phyloP scores from a whole-genome alignment of 495 filamentous ascomycete genomes.

The Aspergillus ellipticus region DNA sequence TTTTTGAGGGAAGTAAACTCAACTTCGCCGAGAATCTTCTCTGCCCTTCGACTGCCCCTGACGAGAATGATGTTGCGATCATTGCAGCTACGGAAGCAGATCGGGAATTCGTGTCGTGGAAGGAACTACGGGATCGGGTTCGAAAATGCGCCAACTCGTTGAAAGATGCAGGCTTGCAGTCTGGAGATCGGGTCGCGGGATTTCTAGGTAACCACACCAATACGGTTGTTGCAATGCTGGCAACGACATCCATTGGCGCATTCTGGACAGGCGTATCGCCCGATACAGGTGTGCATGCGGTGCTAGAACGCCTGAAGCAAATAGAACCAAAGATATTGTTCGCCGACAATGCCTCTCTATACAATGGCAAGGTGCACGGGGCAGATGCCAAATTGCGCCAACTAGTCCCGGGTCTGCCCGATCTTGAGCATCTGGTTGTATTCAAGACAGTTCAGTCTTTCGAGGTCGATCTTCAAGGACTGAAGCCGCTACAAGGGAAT shows the following conservation, averaged over 20 bases:
- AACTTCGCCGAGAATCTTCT: slow-evolving; percentile 95
- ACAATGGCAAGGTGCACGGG: slow-evolving; percentile 81
- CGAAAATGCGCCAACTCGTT: slow-evolving; percentile 67
- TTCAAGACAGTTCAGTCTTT: slow-evolving; percentile 57
- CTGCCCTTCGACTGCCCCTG: slow-evolving; percentile 60
- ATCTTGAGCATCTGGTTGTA: slow-evolving; percentile 63
- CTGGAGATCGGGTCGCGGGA: slow-evolving; percentile 73
- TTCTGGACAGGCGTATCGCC: slow-evolving; percentile 88
- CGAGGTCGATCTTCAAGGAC: slow-evolving; percentile 45
- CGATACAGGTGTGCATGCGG: slow-evolving; percentile 74
- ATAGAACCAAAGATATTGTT: slow-evolving; percentile 78
- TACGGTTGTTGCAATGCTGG: slow-evolving; percentile 82
- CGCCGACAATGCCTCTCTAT: slow-evolving; percentile 79
- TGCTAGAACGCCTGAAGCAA: slow-evolving; percentile 78
- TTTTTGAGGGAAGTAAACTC: slow-evolving; percentile 72
- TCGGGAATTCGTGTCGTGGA: slow-evolving; percentile 72
- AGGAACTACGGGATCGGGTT: slow-evolving; percentile 72
- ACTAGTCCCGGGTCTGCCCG: slow-evolving; percentile 60
- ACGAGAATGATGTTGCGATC: slow-evolving; percentile 58
- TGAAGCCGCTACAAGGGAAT: slow-evolving; percentile 46
- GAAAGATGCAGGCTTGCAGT: slow-evolving; percentile 55
- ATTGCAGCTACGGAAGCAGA: slow-evolving; percentile 71
- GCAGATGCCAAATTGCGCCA: slow-evolving; percentile 68
- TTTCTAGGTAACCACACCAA: slow-evolving; percentile 85
- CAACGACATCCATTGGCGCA: slow-evolving; percentile 74